These are phyloP conservation scores for Fusarium citri DNA, from an alignment of 2,329 filamentous ascomycete genomes.

Conservation along the genomic window DNA sequence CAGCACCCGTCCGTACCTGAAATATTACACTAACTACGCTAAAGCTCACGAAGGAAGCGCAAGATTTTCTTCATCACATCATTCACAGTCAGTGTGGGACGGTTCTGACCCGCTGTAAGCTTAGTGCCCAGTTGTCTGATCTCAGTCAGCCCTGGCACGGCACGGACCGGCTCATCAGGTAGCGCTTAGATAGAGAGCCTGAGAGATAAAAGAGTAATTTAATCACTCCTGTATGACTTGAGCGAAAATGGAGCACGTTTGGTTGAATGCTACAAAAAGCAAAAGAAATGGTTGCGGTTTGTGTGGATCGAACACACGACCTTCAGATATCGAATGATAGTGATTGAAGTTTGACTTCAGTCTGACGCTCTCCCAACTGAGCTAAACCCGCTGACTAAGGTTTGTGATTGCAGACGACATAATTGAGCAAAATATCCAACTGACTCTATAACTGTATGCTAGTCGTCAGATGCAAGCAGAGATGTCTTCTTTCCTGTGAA, in stretches of 20 bases:
- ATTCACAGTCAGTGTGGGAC: neutral
- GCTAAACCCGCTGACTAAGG: slow-evolving; percentile 34
- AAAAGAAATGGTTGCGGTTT: slow-evolving; percentile 13
- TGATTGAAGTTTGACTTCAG: slow-evolving; percentile 31
- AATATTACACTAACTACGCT: neutral
- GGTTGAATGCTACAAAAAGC: neutral
- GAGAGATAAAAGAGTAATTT: neutral
- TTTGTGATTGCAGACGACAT: neutral
- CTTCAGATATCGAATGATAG: slow-evolving; percentile 27
- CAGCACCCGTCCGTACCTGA: neutral
- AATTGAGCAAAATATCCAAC: fast-evolving
- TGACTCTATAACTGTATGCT: no score
- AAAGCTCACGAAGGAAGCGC: neutral
- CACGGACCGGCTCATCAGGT: neutral
- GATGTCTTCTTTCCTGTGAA: neutral
- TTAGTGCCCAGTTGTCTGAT: neutral
- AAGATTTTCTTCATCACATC: neutral
- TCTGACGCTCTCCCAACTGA: slow-evolving; percentile 38
- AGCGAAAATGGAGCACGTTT: neutral
- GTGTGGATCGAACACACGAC: slow-evolving; percentile 36
- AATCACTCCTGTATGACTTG: neutral
- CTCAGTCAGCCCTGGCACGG: neutral
- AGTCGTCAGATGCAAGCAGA: neutral
- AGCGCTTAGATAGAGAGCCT: neutral
- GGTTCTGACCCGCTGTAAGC: neutral